Conservation (phyloP, 495 filamentous ascomycete genomes). For the Penicillium argentinense region DNA sequence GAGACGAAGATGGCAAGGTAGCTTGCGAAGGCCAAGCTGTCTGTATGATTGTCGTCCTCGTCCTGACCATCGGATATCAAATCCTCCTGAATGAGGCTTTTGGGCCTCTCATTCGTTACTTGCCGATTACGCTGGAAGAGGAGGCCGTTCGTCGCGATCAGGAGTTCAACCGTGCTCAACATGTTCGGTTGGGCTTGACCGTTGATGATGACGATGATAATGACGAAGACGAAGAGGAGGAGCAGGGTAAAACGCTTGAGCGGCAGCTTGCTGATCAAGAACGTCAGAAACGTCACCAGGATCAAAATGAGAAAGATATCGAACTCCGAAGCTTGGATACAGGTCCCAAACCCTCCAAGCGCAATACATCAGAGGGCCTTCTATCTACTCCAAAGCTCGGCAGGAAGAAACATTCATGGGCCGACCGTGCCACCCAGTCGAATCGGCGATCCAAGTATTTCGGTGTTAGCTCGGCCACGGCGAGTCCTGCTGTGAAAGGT, state of each 20-base stretch:
- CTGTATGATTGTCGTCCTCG: constrained; percentile 76
- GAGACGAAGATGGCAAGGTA: constrained; percentile 55
- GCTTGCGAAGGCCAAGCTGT: constrained; percentile 80
- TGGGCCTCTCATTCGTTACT: constrained; percentile 78
- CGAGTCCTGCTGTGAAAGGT: constrained; percentile 32
- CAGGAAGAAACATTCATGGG: constrained; percentile 40
- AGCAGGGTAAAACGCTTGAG: constrained; percentile 38
- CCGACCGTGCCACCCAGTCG: constrained; percentile 29
- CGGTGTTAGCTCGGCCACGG: constrained; percentile 28
- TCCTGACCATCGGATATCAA: constrained; percentile 79
- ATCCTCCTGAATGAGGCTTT: constrained; percentile 81
- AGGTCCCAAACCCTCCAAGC: constrained; percentile 19
- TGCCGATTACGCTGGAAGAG: constrained; percentile 95
- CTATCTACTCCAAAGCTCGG: constrained; percentile 20
- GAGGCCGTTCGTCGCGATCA: constrained; percentile 87
- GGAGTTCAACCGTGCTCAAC: constrained; percentile 79
- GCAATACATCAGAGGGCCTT: constrained; percentile 11
- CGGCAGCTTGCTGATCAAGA: constrained; percentile 47
- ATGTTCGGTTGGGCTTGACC: constrained; percentile 50
- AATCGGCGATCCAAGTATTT: constrained; percentile 45
- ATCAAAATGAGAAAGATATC: constrained; percentile 50
- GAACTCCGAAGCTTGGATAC: constrained; percentile 59
- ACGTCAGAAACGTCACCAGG: constrained; percentile 32
- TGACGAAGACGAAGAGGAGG: constrained; percentile 39
- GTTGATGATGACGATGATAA: constrained; percentile 37